Base-by-base conservation (phyloP, 805 yeast genomes). In the Yamadazyma nakazawae region DNA sequence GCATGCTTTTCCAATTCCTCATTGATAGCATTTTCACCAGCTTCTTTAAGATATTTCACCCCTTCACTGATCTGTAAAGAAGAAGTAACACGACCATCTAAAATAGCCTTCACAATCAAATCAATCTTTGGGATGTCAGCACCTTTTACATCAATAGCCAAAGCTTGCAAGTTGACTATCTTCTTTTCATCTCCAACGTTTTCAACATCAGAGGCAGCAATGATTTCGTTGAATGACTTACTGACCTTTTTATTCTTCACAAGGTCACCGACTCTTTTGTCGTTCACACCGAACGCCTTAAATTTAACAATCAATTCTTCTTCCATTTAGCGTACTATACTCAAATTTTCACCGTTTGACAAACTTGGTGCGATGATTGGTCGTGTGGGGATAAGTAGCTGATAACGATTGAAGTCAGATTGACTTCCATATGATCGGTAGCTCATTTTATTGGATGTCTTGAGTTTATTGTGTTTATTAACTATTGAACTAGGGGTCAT, bases 231-330 rank as follows among this genome's bases (percentile, higher is more conserved):
- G 43, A 94, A 75, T 1, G 96, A 80, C 35, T 72, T 71, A 14
- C 92, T 79, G 35, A 91, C 95, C 65, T 91, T 91, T 62, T 83
- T 82, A 71, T 94, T 92, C 65, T 89, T 92, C 47, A 81, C 65
- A 47, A 90, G 84, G 61, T 94, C 98, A 42, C 81, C 79, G 49
- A 87, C 75, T 63, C 88, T 88, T 55, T 81, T 74, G 14, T 85
- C 92, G 55, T 78, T 81, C 54, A 87, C 80, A 12, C 95, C 95
- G 48, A 84, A 62, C 43, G 64, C 58, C 46, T 66, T 57, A 47
- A 80, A 79, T 30, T 65, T 62, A 18, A 54, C 51, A 7, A 58
- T 53, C 40, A 71, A 56, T 46, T 70, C 74, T 40, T 47, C 53
- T 16, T 26, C 39, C 45, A 41, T 40, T 13, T 8, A 12, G 39